These are phyloP conservation scores for Pachyrhizus erosus DNA, from an alignment of 306 rosid species.

Conservation along the genomic window DNA sequence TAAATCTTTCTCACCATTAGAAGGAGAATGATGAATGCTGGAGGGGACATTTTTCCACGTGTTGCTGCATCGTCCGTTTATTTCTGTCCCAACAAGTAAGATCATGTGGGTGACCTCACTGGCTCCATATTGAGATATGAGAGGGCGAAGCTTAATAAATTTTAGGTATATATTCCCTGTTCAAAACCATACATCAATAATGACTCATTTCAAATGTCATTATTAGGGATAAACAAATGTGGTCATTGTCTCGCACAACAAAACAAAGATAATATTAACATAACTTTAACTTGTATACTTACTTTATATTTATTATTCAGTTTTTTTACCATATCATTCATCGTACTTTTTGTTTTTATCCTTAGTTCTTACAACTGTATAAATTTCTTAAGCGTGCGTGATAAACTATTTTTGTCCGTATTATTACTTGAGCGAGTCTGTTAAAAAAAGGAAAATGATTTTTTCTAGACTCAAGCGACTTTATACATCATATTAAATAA, in stretches of 20 bases:
- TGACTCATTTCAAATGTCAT: slow-evolving; percentile 15
- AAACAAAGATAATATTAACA: background rate
- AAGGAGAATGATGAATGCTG: background rate
- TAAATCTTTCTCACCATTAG: background rate
- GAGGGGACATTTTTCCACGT: slow-evolving; percentile 40
- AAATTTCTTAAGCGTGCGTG: background rate
- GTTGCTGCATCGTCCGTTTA: slow-evolving; percentile 39
- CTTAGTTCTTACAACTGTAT: background rate
- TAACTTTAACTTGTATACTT: background rate
- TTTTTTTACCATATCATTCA: background rate
- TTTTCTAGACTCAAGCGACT: too few species aligned
- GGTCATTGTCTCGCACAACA: background rate
- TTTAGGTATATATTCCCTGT: slow-evolving; percentile 20
- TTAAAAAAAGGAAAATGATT: too few species aligned
- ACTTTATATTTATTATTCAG: background rate
- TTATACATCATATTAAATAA: background rate
- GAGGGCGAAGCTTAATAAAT: background rate
- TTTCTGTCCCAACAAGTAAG: slow-evolving; percentile 29
- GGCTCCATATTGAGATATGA: background rate
- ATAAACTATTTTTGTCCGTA: too few species aligned
- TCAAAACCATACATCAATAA: slow-evolving; percentile 21
- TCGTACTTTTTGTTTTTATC: background rate
- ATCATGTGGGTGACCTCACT: slow-evolving; percentile 47
- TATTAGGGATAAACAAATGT: background rate
- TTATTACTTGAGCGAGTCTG: background rate